Evolutionary conservation across 2,329 filamentous ascomycete species (phyloP).

Genomic region (Blumeria hordei): DNA sequence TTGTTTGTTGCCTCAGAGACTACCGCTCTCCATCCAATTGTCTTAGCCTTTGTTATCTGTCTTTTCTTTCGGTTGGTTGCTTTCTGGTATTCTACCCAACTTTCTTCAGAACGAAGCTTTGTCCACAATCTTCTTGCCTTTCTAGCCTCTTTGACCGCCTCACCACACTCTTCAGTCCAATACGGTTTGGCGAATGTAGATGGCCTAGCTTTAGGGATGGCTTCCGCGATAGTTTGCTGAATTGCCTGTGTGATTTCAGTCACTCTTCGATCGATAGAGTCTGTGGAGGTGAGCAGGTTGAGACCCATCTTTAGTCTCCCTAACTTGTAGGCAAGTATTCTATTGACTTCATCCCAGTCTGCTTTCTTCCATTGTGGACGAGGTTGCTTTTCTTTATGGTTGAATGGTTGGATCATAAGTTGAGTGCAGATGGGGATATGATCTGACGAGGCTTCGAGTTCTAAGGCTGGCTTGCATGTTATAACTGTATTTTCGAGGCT

Average conservation of each 20-base stretch:
- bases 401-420: neutral
- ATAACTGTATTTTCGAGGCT: neutral
- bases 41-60: neutral
- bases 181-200: neutral
- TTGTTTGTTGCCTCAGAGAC: neutral
- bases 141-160: neutral
- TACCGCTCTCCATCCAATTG: neutral
- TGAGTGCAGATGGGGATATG: neutral
- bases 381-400: neutral
- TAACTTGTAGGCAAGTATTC: neutral
- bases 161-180: neutral
- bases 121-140: neutral
- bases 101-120: neutral
- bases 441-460: neutral
- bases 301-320: neutral
- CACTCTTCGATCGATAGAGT: neutral
- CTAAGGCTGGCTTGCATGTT: neutral
- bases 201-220: neutral
- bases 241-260: neutral
- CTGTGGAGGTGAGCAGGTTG: neutral
- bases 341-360: neutral
- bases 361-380: neutral
- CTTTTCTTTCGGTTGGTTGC: neutral
- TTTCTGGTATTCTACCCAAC: conserved; percentile 1
- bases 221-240: neutral